Base-by-base conservation (phyloP, 2,329 filamentous ascomycete species). In the Paecilomyces variotii region DNA sequence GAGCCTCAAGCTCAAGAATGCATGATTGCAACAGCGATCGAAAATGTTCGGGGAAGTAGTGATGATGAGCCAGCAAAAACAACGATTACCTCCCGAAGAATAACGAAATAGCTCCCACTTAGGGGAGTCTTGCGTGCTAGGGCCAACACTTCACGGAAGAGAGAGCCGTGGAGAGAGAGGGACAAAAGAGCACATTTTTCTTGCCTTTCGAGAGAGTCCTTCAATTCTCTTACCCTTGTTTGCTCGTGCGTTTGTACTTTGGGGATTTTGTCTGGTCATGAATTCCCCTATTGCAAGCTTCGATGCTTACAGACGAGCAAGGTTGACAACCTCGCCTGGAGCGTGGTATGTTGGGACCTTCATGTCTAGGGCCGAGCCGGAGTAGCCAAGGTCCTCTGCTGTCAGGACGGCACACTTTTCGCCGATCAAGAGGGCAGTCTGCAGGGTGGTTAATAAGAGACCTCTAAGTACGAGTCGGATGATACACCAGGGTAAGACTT, bases 231-330 rank as follows among this genome's bases (percentile, higher is more conserved):
- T 45, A 19, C 39, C 14, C 19, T 45, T 45, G 19, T 45, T 45
- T 14, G 11, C 19, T 45, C 39, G 19, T 24, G n/a, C 4, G 25
- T 6, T 56, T n/a, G 66, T 93, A 81, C 25, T 88, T 79, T 62
- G 85, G 84, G 75, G 92, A 93, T 65, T 88, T 89, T 27, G 91
- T 78, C 76, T 93, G 94, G 80, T 94, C 94, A 70, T 1, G 68
- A 66, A 58, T 70, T 68, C 54, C 70, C 68, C 3, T 70, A 3
- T 45, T 45, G 39, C n/a, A 45, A 45, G 4, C 14, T 45, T 45
- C 1, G 14, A 45, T 45, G 39, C 30, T 57, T 27, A 70, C 64
- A 76, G 62, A 14, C 72, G 66, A 4, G 68, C 63, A 30, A 75
- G 66, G 32, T 70, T 68, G 11, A 68, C 61, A 49, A 64, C 59